Base-by-base conservation (phyloP, 306 rosid genomes). In the Dryas drummondii region DNA sequence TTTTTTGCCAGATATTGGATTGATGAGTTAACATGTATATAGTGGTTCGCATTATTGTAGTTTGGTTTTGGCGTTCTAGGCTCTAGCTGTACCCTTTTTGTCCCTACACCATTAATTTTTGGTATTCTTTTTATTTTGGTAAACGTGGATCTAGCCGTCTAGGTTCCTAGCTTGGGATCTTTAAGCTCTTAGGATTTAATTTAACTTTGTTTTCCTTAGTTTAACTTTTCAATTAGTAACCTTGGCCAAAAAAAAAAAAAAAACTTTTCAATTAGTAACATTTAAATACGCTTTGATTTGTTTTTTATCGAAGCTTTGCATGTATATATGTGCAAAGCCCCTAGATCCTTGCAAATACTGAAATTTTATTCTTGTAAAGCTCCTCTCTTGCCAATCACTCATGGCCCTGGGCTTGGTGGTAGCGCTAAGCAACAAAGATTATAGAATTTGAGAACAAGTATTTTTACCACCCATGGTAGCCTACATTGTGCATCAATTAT, bases 1-100 rank as follows among this genome's bases (percentile, higher is more conserved):
- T n/a, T n/a, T n/a, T n/a, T n/a, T n/a, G n/a, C n/a, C n/a, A n/a
- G n/a, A n/a, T n/a, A 22, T 65, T 71, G 27, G 49, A 26, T 68
- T 69, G 45, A 72, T 67, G 77, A 77, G 66, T 73, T 73, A 81
- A 76, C 74, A 71, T 72, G 88, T 56, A 22, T 56, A 15, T 65
- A 68, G 86, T 81, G 84, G 67, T 57, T 77, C 76, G 66, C 79
- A 86, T 84, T 69, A 90, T 86, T 77, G 79, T 74, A 68, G 84
- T 57, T 5, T 48, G 40, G 22, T 22, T 37, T 67, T 74, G 73
- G 19, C 68, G 40, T 50, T 66, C 72, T 26, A 66, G 76, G 82
- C 77, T 15, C 27, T 32, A 37, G 49, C 13, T 32, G 37, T 22
- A 32, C 37, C 56, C 54, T 54, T 14, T 71, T 72, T 56, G 76